These are phyloP conservation scores for Pseudocercospora fuligena DNA, from an alignment of 2,329 filamentous ascomycete genomes.

Conservation along the genomic window DNA sequence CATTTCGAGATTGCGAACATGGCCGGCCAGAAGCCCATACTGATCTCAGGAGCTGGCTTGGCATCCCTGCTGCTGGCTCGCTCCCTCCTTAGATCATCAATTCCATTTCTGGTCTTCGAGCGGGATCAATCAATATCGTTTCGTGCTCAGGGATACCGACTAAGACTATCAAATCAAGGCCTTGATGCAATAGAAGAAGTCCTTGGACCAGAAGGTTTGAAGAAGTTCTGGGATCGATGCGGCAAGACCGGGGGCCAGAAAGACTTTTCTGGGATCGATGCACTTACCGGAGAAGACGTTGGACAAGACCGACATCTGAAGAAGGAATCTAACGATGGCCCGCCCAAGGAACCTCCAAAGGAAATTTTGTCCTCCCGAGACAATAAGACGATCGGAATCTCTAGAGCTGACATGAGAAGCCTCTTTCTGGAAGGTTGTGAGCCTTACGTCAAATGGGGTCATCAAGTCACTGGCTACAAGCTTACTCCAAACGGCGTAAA, in stretches of 20 bases:
- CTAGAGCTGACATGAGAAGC: conserved; percentile 66
- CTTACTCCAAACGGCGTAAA: conserved; percentile 59
- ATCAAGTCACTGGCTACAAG: conserved; percentile 64
- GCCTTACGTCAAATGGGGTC: conserved; percentile 59
- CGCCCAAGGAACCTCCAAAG: conserved; percentile 27
- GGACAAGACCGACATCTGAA: conserved; percentile 20
- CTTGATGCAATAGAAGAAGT: conserved; percentile 66
- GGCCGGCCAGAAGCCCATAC: conserved; percentile 43
- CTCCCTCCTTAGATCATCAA: conserved; percentile 41
- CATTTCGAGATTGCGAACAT: background rate
- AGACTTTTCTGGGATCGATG: conserved; percentile 59
- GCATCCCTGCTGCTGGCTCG: conserved; percentile 46
- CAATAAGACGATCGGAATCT: conserved; percentile 65
- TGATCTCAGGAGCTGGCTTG: conserved; percentile 50
- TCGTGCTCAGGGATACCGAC: conserved; percentile 66
- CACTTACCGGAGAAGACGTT: conserved; percentile 55
- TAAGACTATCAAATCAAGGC: conserved; percentile 62
- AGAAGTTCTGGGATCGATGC: conserved; percentile 63
- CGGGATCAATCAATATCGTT: conserved; percentile 57
- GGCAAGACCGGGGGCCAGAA: conserved; percentile 62
- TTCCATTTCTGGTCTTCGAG: conserved; percentile 49
- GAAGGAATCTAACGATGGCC: conserved; percentile 30
- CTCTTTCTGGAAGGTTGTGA: conserved; percentile 64
- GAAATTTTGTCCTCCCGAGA: conserved; percentile 55
- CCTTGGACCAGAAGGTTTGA: conserved; percentile 44